These are phyloP conservation scores for Penicillium longicatenatum DNA, from an alignment of 495 filamentous ascomycete species.

Conservation along the genomic window DNA sequence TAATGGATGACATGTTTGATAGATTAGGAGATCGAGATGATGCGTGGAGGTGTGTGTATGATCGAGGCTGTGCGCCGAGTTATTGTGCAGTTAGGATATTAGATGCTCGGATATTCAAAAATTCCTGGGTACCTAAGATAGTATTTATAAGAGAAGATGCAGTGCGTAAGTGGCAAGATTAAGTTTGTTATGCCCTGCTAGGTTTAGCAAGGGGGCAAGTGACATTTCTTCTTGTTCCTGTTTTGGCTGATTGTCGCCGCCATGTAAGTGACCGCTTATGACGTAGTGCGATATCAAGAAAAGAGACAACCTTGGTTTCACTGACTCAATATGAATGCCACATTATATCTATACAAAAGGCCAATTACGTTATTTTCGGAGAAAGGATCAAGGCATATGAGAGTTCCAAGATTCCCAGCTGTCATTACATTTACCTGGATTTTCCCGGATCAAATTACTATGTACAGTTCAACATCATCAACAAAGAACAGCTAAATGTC, in stretches of 20 bases:
- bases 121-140: background rate
- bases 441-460: too few species aligned
- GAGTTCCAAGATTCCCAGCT: too few species aligned
- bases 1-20: conserved; percentile 20
- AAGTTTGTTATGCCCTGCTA: background rate
- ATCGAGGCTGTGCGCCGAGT: background rate
- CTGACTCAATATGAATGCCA: too few species aligned
- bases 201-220: background rate
- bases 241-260: background rate
- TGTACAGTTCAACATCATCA: too few species aligned
- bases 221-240: background rate
- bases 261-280: background rate
- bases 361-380: too few species aligned
- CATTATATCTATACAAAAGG: too few species aligned
- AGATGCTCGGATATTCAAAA: background rate
- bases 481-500: too few species aligned
- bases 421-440: too few species aligned
- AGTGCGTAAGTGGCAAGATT: background rate
- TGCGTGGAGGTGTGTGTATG: background rate
- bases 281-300: background rate
- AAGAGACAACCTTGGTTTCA: too few species aligned
- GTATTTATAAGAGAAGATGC: background rate
- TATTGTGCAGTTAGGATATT: background rate
- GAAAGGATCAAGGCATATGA: too few species aligned
- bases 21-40: background rate